A percentile compares a stretch with the other conserved stretches of the same genome.
phyloP scores from a whole-genome alignment of 352 stramenopile genomes.

The Saprolegnia diclina region DNA sequence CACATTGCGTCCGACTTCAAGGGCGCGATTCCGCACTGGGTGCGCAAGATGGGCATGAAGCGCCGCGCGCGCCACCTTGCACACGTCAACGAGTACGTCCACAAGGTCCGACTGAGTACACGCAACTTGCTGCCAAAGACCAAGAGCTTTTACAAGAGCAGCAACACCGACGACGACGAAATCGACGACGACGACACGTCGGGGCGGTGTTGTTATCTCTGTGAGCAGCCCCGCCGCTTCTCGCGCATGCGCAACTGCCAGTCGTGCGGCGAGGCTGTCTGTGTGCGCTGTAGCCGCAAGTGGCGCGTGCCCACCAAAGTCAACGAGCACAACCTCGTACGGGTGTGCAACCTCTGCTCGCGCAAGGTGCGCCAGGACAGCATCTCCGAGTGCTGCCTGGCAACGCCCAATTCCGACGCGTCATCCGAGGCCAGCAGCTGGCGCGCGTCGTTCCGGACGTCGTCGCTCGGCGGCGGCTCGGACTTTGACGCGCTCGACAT shows the following conservation, averaged over 20 bases:
- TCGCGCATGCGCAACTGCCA: neutral
- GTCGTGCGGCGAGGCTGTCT: slow-evolving; percentile 3
- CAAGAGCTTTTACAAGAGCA: neutral
- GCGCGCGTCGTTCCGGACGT: neutral
- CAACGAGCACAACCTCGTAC: neutral
- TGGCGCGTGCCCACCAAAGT: neutral
- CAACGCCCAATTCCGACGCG: neutral
- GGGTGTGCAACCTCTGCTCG: neutral
- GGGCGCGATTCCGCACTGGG: slow-evolving; percentile 17
- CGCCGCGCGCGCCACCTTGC: neutral
- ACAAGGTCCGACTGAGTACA: slow-evolving; percentile 8
- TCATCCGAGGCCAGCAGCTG: neutral
- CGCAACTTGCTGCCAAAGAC: neutral
- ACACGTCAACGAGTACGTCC: slow-evolving; percentile 12
- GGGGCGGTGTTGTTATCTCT: neutral
- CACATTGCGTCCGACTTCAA: slow-evolving; percentile 22
- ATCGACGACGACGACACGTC: no score
- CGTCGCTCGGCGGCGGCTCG: neutral
- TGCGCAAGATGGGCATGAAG: slow-evolving; percentile 12
- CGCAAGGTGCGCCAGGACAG: neutral
- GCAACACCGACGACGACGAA: no score
- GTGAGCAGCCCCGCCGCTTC: neutral
- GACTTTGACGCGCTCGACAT: slow-evolving; percentile 7
- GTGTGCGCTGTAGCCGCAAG: slow-evolving; percentile 5
- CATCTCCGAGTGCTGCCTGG: neutral